A percentile compares a stretch with the other conserved stretches of the same genome.
Conservation (phyloP, 208 protist species). For the Trypanosoma melophagium region DNA sequence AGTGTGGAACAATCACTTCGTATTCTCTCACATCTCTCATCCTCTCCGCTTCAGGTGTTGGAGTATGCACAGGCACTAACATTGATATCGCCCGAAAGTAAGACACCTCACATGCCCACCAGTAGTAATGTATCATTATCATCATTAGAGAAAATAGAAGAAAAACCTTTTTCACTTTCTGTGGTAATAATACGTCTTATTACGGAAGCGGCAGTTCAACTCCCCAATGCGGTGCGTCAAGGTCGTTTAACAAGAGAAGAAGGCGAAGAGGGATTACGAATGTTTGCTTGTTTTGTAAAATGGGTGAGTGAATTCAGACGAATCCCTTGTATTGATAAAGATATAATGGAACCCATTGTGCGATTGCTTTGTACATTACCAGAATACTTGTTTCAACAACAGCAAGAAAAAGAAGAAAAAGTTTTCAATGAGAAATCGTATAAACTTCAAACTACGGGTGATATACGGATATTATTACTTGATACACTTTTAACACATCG, state of each 20-base stretch:
- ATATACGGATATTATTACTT: slow-evolving; percentile 2
- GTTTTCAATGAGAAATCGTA: not conserved
- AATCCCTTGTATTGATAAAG: slow-evolving; percentile 22
- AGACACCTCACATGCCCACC: slow-evolving; percentile 3
- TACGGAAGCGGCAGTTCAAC: slow-evolving; percentile 6
- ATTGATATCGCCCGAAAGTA: slow-evolving; percentile 24
- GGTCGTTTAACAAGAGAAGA: slow-evolving; percentile 13
- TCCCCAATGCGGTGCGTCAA: slow-evolving; percentile 2
- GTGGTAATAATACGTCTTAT: slow-evolving; percentile 8
- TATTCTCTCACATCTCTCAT: slow-evolving; percentile 6
- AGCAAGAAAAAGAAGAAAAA: not conserved
- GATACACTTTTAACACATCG: not conserved
- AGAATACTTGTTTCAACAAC: not conserved
- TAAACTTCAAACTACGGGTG: not conserved
- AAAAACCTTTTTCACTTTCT: not conserved
- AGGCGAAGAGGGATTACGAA: slow-evolving; percentile 16
- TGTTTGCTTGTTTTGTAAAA: slow-evolving; percentile 25
- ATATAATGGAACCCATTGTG: slow-evolving; percentile 25
- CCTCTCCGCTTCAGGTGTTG: slow-evolving; percentile 12
- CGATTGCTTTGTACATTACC: slow-evolving; percentile 17
- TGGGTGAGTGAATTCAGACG: slow-evolving; percentile 26
- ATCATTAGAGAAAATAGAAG: not conserved
- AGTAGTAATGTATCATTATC: not conserved
- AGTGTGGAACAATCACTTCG: slow-evolving; percentile 22
- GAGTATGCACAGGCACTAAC: slow-evolving; percentile 37